Conservation (phyloP, 768 basidiomycete genomes). For the Lentinula boryana region DNA sequence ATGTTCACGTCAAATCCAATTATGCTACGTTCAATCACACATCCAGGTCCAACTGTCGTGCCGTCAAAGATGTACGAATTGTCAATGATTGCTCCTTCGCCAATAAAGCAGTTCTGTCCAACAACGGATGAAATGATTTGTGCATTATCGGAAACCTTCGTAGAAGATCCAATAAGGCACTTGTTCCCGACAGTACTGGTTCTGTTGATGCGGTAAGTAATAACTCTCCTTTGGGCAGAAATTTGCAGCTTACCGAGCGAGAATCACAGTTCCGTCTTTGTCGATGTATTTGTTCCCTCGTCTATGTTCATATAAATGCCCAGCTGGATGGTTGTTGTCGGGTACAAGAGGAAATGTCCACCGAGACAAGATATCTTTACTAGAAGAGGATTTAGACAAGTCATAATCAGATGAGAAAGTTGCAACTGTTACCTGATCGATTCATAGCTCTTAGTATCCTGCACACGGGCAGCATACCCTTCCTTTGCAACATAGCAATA, state of each 20-base stretch:
- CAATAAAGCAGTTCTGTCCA: constrained; percentile 70
- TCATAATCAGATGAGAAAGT: not conserved
- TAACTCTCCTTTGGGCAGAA: not conserved
- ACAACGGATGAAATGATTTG: constrained; percentile 71
- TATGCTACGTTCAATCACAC: constrained; percentile 72
- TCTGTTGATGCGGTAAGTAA: constrained; percentile 28
- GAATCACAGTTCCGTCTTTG: constrained; percentile 65
- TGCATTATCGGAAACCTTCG: constrained; percentile 61
- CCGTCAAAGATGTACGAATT: constrained; percentile 84
- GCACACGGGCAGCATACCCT: constrained; percentile 89
- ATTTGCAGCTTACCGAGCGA: constrained; percentile 62
- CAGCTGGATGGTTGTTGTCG: constrained; percentile 86
- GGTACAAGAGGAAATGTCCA: constrained; percentile 97
- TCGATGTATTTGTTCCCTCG: constrained; percentile 89
- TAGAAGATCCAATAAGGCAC: constrained; percentile 79
- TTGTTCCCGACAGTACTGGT: constrained; percentile 79
- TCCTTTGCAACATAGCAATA: constrained; percentile 84
- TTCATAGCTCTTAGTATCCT: constrained; percentile 89
- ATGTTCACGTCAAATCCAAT: constrained; percentile 75
- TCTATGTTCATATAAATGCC: constrained; percentile 77
- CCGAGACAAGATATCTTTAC: constrained; percentile 88
- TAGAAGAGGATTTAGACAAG: constrained; percentile 23
- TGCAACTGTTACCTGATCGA: constrained; percentile 59
- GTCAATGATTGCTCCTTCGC: constrained; percentile 59
- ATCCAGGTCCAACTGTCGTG: constrained; percentile 62